phyloP scores from a whole-genome alignment of 371 early-diverging fungal species.

The Blakeslea trispora region DNA sequence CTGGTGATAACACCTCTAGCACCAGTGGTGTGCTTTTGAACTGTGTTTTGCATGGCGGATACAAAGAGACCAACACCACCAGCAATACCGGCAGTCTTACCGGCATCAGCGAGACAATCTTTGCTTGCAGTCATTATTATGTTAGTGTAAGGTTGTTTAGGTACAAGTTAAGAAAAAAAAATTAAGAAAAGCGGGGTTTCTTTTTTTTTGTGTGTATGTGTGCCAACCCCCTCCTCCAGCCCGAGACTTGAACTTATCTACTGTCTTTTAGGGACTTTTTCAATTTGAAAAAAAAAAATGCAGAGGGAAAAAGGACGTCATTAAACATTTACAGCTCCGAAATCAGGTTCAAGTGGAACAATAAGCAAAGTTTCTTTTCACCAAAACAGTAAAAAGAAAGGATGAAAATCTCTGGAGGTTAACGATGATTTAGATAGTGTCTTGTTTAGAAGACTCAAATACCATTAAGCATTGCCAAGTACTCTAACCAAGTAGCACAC shows the following conservation, averaged over 20 bases:
- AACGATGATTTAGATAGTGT: no score
- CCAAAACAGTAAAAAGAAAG: no score
- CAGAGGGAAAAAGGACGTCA: no score
- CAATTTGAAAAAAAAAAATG: no score
- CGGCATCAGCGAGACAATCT: slow-evolving; percentile 56
- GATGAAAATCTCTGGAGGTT: no score
- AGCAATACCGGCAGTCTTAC: slow-evolving; percentile 58
- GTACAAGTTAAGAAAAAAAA: slow-evolving; percentile 3
- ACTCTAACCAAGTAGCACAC: no score
- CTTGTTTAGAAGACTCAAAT: no score
- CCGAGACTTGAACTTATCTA: neutral
- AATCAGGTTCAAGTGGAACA: no score
- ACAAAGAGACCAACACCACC: slow-evolving; percentile 71
- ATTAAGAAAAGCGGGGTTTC: slow-evolving; percentile 8
- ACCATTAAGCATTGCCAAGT: no score
- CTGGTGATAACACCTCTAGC: slow-evolving; percentile 68
- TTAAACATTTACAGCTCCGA: no score
- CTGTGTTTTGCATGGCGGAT: slow-evolving; percentile 74
- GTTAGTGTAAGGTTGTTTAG: slow-evolving; percentile 8
- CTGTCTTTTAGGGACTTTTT: neutral
- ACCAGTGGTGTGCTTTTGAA: slow-evolving; percentile 64
- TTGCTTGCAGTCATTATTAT: slow-evolving; percentile 47
- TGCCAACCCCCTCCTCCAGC: neutral
- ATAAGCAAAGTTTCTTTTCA: no score
- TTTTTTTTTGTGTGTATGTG: neutral